Conservation (phyloP, 768 basidiomycete genomes). For the Mycena galopus region DNA sequence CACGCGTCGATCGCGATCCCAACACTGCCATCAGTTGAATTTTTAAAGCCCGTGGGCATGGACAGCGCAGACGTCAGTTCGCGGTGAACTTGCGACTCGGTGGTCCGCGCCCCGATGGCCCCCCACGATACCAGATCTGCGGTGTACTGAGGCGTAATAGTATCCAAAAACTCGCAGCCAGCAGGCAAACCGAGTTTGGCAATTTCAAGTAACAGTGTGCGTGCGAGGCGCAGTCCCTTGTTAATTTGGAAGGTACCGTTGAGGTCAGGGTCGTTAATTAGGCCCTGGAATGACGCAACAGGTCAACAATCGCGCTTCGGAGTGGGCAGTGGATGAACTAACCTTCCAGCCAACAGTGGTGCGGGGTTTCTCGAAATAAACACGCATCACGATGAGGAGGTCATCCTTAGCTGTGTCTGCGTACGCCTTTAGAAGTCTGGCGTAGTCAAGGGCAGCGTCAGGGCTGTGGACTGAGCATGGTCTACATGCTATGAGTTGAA, state of each 20-base stretch:
- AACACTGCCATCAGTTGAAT: constrained; percentile 94
- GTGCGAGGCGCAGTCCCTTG: constrained; percentile 91
- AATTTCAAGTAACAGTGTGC: constrained; percentile 88
- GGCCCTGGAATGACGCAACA: constrained; percentile 57
- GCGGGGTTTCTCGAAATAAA: constrained; percentile 97
- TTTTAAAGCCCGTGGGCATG: constrained; percentile 99
- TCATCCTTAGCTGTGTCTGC: constrained; percentile 87
- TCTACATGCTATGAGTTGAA: constrained; percentile 49
- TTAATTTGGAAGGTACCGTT: constrained; percentile 96
- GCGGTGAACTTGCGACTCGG: constrained; percentile 93
- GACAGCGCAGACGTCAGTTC: constrained; percentile 90
- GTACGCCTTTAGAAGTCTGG: constrained; percentile 81
- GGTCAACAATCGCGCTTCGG: not conserved
- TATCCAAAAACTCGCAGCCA: constrained; percentile 96
- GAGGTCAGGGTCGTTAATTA: constrained; percentile 97
- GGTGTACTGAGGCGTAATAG: constrained; percentile 87
- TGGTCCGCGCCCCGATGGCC: constrained; percentile 94
- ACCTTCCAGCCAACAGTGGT: constrained; percentile 98
- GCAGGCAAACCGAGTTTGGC: constrained; percentile 92
- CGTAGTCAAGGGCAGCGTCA: constrained; percentile 90
- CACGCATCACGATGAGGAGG: constrained; percentile 95
- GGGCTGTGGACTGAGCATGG: constrained; percentile 97
- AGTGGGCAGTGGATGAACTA: not conserved
- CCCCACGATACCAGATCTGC: constrained; percentile 91
- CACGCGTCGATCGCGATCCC: constrained; percentile 96